Percentiles rank a stretch among this genome's conserved stretches.
Conservation (phyloP, 306 rosid genomes). For the Dryas drummondii region DNA sequence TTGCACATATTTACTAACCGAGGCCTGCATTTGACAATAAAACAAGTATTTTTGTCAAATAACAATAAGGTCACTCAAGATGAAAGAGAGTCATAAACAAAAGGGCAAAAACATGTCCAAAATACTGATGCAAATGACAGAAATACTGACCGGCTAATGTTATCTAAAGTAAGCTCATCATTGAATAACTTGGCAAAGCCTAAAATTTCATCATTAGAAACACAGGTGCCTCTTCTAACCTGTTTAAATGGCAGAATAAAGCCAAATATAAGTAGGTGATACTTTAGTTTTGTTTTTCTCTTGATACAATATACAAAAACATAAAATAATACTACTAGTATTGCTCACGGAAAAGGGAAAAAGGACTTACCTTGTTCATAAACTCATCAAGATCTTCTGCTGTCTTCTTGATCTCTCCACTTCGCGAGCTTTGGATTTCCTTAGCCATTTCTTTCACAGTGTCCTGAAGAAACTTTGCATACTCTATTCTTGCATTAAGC, state of each 20-base stretch:
- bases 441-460: conserved; percentile 98
- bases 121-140: too few species aligned
- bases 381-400: conserved; percentile 94
- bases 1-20: conserved; percentile 97
- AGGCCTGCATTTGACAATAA: conserved; percentile 46
- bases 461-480: conserved; percentile 93
- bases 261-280: too few species aligned
- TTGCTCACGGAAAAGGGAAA: background rate
- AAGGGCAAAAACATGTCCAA: too few species aligned
- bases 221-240: conserved; percentile 81
- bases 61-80: background rate
- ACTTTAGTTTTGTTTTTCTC: too few species aligned
- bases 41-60: too few species aligned
- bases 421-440: conserved; percentile 82
- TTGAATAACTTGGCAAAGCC: conserved; percentile 94
- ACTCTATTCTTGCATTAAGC: conserved; percentile 92
- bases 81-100: background rate
- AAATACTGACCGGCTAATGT: conserved; percentile 69
- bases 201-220: conserved; percentile 87
- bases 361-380: conserved; percentile 50
- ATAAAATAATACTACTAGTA: too few species aligned
- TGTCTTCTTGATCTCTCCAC: conserved; percentile 88
- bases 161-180: conserved; percentile 96
- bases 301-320: conserved; percentile 11
- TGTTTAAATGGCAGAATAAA: background rate